Conservation (phyloP, 345 rosid species). For the Eucalyptus grandis region DNA sequence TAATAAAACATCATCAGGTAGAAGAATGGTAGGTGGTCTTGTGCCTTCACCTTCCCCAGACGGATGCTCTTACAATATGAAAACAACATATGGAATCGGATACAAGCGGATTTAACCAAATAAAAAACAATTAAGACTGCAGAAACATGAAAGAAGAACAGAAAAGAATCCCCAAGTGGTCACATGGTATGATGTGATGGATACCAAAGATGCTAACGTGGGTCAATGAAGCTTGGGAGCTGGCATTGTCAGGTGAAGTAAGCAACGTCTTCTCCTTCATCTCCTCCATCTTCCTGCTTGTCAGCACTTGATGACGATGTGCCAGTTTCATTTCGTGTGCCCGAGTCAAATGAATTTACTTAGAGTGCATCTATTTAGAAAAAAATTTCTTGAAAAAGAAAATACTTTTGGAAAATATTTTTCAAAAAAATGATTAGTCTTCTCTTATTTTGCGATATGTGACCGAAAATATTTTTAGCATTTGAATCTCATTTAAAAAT, state of each 20-base stretch:
- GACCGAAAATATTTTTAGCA: accelerated
- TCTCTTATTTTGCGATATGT: too few species aligned
- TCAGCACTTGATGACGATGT: neutral
- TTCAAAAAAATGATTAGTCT: too few species aligned
- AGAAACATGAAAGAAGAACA: neutral
- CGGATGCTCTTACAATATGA: neutral
- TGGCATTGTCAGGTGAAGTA: neutral
- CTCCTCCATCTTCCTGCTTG: neutral
- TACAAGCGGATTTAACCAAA: neutral
- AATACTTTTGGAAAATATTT: too few species aligned
- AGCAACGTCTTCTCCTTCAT: neutral
- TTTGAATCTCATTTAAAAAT: too few species aligned
- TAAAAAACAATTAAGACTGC: neutral
- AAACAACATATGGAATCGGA: neutral
- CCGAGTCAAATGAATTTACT: neutral
- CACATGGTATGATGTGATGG: neutral
- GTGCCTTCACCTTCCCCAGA: neutral
- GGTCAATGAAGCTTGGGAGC: neutral
- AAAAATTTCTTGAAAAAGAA: too few species aligned
- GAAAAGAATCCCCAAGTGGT: neutral
- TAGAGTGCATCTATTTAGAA: too few species aligned
- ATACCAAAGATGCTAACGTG: neutral
- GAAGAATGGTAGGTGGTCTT: neutral
- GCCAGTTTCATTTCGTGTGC: neutral
- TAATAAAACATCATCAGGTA: neutral